These are phyloP conservation scores for Podospora anserina DNA, from an alignment of 495 filamentous ascomycete genomes.

Conservation along the genomic window DNA sequence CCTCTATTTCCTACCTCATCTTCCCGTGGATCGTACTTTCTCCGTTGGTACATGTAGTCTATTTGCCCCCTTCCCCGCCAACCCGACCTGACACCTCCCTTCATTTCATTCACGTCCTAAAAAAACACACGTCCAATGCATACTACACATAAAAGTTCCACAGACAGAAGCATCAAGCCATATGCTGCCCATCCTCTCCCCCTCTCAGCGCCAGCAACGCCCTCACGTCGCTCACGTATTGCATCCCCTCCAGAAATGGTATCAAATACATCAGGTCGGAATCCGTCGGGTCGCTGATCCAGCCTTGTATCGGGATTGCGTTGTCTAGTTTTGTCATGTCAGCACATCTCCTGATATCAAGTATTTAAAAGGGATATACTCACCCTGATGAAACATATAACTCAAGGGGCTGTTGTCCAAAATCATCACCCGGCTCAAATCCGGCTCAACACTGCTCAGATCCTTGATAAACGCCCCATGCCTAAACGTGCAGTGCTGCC, in stretches of 20 bases:
- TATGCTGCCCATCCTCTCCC: conserved; percentile 66
- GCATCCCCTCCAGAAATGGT: conserved; percentile 89
- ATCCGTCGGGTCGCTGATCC: conserved; percentile 89
- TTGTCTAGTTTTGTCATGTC: conserved; percentile 62
- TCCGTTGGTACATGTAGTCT: too few relatives aligned
- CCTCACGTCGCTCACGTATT: conserved; percentile 93
- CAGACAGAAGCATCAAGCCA: conserved; percentile 25
- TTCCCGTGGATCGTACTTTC: too few relatives aligned
- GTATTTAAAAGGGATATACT: conserved; percentile 15
- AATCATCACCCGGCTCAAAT: conserved; percentile 96
- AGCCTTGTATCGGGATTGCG: conserved; percentile 88
- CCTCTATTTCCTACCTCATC: too few relatives aligned
- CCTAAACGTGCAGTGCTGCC: conserved; percentile 92
- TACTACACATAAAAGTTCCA: too few relatives aligned
- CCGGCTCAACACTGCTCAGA: conserved; percentile 89
- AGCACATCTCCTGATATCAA: not conserved
- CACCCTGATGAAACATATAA: conserved; percentile 98
- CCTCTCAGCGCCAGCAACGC: conserved; percentile 82
- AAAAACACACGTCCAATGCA: not conserved
- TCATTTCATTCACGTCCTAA: not conserved
- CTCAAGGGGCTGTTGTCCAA: conserved; percentile 96
- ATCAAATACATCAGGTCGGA: conserved; percentile 87
- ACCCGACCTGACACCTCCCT: too few relatives aligned
- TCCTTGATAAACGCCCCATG: conserved; percentile 98
- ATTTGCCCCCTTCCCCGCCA: too few relatives aligned